Conservation (phyloP, 108 stramenopile genomes). For the Schizochytrium sp. region DNA sequence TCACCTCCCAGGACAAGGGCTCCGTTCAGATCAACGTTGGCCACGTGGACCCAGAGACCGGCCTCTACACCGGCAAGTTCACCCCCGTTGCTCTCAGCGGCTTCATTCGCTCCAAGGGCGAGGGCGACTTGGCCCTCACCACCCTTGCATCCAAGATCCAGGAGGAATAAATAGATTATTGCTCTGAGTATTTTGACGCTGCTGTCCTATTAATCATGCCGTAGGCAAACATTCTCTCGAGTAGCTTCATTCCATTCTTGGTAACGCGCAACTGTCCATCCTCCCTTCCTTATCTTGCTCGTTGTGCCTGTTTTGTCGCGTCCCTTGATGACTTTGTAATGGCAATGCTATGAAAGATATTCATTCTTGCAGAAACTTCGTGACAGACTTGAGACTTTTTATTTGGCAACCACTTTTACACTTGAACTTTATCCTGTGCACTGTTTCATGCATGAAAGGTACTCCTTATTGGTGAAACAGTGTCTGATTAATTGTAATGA, state of each 20-base stretch:
- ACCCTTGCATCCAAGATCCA: slow-evolving; percentile 83
- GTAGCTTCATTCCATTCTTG: neutral
- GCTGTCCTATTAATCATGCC: neutral
- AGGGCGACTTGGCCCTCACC: slow-evolving; percentile 91
- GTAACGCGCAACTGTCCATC: neutral
- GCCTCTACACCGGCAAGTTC: slow-evolving; percentile 85
- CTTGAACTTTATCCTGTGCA: neutral
- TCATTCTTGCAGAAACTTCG: neutral
- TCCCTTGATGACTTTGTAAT: neutral
- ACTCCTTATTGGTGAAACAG: too few species aligned
- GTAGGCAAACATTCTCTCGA: neutral
- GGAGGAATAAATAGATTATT: slow-evolving; percentile 59
- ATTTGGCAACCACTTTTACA: neutral
- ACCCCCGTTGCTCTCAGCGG: slow-evolving; percentile 86
- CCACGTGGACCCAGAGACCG: slow-evolving; percentile 93
- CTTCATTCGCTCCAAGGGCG: slow-evolving; percentile 89
- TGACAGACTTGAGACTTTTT: neutral
- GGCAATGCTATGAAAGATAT: neutral
- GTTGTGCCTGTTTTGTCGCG: neutral
- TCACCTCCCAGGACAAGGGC: slow-evolving; percentile 93
- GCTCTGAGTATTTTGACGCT: slow-evolving; percentile 16
- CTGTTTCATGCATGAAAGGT: neutral
- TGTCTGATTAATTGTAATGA: too few species aligned
- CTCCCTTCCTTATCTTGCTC: neutral
- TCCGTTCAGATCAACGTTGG: slow-evolving; percentile 96